These are phyloP conservation scores for Xylariaceae sp. DNA, from an alignment of 2,329 filamentous ascomycete genomes.

Conservation along the genomic window DNA sequence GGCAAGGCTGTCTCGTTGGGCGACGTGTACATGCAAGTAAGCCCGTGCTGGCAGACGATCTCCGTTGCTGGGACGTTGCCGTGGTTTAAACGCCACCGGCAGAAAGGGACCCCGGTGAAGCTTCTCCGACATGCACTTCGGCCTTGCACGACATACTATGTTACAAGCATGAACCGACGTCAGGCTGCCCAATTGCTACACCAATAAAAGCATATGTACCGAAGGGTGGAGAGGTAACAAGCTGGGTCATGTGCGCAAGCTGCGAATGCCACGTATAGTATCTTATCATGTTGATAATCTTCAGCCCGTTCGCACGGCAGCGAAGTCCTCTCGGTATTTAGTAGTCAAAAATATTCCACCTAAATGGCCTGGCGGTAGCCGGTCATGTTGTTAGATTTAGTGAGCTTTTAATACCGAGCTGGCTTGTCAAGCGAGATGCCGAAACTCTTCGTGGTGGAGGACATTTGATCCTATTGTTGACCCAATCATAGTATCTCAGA, in stretches of 20 bases:
- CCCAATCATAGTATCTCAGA: not conserved
- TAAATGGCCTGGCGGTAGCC: not conserved
- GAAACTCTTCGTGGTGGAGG: not conserved
- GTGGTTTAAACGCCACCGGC: slow-evolving; percentile 22
- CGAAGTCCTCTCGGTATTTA: not conserved
- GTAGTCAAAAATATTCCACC: not conserved
- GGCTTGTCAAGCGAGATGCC: not conserved
- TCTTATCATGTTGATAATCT: slow-evolving; percentile 5
- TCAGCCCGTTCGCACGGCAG: slow-evolving; percentile 8
- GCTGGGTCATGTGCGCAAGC: slow-evolving; percentile 18
- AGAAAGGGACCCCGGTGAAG: not conserved
- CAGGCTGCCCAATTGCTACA: slow-evolving; percentile 22
- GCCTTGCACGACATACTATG: slow-evolving; percentile 16
- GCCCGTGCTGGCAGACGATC: slow-evolving; percentile 17
- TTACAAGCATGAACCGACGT: slow-evolving; percentile 12
- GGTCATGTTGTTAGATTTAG: not conserved
- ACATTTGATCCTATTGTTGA: not conserved
- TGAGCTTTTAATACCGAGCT: slow-evolving; percentile 1
- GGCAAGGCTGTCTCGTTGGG: slow-evolving; percentile 25
- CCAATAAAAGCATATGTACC: slow-evolving; percentile 1
- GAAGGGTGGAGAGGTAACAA: not conserved
- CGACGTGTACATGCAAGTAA: slow-evolving; percentile 30
- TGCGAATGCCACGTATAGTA: slow-evolving; percentile 10
- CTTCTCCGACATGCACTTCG: slow-evolving; percentile 18
- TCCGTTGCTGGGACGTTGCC: slow-evolving; percentile 1